Base-by-base conservation (phyloP, 106 monocot species). In the Phalaenopsis equestris region DNA sequence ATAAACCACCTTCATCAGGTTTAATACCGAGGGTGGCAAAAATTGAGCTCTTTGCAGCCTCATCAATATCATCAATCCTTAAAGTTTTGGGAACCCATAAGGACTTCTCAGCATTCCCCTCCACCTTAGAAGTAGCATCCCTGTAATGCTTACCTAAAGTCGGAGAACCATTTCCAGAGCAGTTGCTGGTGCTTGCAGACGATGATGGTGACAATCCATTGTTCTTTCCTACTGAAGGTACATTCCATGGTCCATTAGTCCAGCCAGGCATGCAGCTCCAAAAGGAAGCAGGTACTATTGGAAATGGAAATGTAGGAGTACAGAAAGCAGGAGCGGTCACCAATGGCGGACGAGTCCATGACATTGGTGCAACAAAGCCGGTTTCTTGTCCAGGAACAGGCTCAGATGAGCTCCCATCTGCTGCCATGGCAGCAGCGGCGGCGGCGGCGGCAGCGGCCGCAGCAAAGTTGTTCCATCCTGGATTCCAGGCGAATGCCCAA, bases 141-240 rank as follows among this genome's bases (percentile, higher is more conserved):
- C 98, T 94, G 4, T 79, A 86, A 81, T 99, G 94, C 84, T 99
- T 99, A 16, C 98, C 98, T 82, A 99, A 80, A 19, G 56, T 86
- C 3, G 89, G 81, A 76, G 89, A 92, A n/a, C 79, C 79, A 86
- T 75, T 90, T 46, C 86, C 85, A 37, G 87, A 88, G 79, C 73
- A 86, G 17, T 47, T 77, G 16, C 41, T 68, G 36, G 3, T 76
- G 61, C 19, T 55, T 72, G 77, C 42, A 11, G 74, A 42, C 58
- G 79, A 76, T 56, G 76, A 4, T 36, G 86, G 37, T 10, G 78
- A 67, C 45, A 80, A 73, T 41, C 39, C 41, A 73, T 43, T 79
- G 18, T 18, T 73, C 21, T 70, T 21, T 39, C 42, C 92, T 41
- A 73, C 24, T 83, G 79, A 84, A n/a, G 90, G 89, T 16, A 76